A percentile compares a stretch with the other conserved stretches of the same genome.
Evolutionary conservation across 2,329 filamentous ascomycete genomes (phyloP).

Genomic region (Cytospora schulzeri): DNA sequence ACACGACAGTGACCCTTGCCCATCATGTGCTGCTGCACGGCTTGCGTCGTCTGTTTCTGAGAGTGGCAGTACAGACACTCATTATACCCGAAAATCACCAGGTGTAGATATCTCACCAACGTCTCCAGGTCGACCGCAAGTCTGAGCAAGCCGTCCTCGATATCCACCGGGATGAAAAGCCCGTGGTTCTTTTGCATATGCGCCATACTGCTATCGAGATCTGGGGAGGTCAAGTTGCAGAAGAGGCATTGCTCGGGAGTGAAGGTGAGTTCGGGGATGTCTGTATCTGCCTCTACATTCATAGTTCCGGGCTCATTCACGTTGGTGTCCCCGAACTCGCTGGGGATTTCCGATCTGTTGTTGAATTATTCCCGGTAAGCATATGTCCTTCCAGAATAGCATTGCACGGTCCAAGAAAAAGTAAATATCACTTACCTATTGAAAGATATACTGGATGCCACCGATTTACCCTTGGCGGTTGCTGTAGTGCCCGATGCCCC

Average conservation of each 20-base stretch:
- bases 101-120: slow-evolving; percentile 47
- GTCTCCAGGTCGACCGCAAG: slow-evolving; percentile 45
- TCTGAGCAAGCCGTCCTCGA: slow-evolving; percentile 37
- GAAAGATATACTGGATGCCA: background rate
- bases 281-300: background rate
- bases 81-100: slow-evolving; percentile 46
- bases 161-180: slow-evolving; percentile 41
- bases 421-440: background rate
- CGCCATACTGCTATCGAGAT: slow-evolving; percentile 39
- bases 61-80: slow-evolving; percentile 53
- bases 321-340: background rate
- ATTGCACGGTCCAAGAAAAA: background rate
- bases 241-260: slow-evolving; percentile 41
- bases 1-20: slow-evolving; percentile 48
- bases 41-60: slow-evolving; percentile 42
- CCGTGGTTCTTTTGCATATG: slow-evolving; percentile 52
- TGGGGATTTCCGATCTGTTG: background rate
- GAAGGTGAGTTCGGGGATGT: slow-evolving; percentile 26
- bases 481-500: background rate
- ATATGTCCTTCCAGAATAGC: background rate
- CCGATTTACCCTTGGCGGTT: background rate
- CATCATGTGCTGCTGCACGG: slow-evolving; percentile 50
- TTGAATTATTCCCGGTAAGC: background rate
- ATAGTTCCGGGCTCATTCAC: background rate
- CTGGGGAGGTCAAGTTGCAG: slow-evolving; percentile 36